Base-by-base conservation (phyloP, 2,329 filamentous ascomycete genomes). In the Calonectria ilicicola region DNA sequence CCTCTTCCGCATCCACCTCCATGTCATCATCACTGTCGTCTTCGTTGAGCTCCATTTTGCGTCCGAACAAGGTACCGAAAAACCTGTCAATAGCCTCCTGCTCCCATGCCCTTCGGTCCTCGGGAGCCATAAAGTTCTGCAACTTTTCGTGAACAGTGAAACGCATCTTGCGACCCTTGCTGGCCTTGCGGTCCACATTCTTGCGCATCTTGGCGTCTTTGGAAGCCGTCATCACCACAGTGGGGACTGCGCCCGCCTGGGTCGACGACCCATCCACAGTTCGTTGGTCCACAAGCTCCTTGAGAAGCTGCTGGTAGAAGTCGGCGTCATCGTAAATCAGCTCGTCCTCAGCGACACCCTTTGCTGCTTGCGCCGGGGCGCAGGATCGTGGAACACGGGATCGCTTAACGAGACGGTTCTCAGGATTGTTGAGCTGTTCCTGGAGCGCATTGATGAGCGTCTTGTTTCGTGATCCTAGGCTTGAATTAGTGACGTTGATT, bases 141-240 rank as follows among this genome's bases (percentile, higher is more conserved):
- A 99, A 84, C 87, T 98, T 98, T 86, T 98, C 96, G 81, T 98
- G 96, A 56, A 98, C 95, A 19, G 94, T 97, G 84, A 96, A 99
- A 46, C 95, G 90, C 89, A 99, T 91, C 86, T 98, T 98, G 63
- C 97, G 89, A 7, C 97, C 97, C 85, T 98, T 98, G 82, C 95
- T 98, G 0, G 97, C 97, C 82, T 96, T 97, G 23, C 96, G 96
- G 83, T 99, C 97, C 5, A 98, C 94, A 35, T 93, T 90, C 81
- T 94, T 94, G 84, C 94, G 93, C 71, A 93, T 89, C 87, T 96
- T 98, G 68, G 92, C 93, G 79, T 95, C 93, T 81, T 93, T 91
- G 46, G 91, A 89, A 42, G 93, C 92, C 21, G 92, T 91, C 86
- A 93, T 92, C 76, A 91, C 88, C 32, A 91, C 87, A 5, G 88